Evolutionary conservation across 2,329 filamentous ascomycete species (phyloP).

Genomic region (Alternaria panax): DNA sequence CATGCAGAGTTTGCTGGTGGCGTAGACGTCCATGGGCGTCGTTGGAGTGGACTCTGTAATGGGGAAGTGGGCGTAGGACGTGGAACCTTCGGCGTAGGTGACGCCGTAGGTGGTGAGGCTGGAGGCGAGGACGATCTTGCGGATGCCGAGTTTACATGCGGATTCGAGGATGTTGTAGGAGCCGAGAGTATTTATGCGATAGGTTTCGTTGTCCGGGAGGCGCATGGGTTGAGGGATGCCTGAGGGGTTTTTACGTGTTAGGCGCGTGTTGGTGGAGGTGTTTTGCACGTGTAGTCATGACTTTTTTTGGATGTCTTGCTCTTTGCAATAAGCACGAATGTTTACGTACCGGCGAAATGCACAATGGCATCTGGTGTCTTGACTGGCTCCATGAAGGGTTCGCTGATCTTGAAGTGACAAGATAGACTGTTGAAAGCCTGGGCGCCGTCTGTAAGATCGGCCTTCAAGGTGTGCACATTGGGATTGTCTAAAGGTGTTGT

Average conservation of each 20-base stretch:
- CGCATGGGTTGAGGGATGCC: constrained; percentile 63
- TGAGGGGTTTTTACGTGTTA: constrained; percentile 7
- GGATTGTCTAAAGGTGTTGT: constrained; percentile 55
- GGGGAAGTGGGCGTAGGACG: constrained; percentile 63
- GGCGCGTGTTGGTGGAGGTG: background rate
- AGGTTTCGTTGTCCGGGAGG: constrained; percentile 66
- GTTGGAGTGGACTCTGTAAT: constrained; percentile 65
- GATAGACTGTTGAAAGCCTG: constrained; percentile 64
- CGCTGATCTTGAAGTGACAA: constrained; percentile 61
- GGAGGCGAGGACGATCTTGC: constrained; percentile 67
- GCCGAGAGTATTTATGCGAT: constrained; percentile 50
- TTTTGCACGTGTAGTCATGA: background rate
- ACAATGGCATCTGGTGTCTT: constrained; percentile 65
- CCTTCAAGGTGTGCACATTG: constrained; percentile 60
- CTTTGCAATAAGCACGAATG: background rate
- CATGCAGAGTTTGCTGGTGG: constrained; percentile 65
- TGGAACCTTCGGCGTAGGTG: constrained; percentile 63
- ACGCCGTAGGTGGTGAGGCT: constrained; percentile 67
- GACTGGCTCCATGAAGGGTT: constrained; percentile 46
- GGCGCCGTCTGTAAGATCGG: constrained; percentile 62
- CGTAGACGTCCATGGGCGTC: constrained; percentile 67
- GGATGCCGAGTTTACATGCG: constrained; percentile 66
- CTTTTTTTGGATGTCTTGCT: background rate
- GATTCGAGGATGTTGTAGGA: constrained; percentile 68
- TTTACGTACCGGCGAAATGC: constrained; percentile 61